Evolutionary conservation across 495 filamentous ascomycete species (phyloP), one percentile per base, ranked within the genome.

Genomic region (Daldinia bambusicola): DNA sequence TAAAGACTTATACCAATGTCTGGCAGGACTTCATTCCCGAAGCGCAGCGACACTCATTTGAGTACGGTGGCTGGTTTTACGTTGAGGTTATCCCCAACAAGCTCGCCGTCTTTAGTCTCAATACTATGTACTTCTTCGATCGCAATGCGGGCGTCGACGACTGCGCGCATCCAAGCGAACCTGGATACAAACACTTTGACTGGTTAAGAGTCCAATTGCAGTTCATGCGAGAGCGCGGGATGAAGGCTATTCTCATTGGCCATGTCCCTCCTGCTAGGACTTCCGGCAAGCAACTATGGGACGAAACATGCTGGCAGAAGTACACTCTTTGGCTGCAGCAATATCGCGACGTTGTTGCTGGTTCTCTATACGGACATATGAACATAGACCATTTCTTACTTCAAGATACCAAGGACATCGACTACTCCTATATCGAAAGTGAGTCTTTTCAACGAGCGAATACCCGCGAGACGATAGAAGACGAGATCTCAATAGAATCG

Each of bases 321-420:
- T 99, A 97, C 79, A 91, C 94, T 0, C 82, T 98, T 2, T 98
- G 93, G 93, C 78, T 94, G 70, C 84, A 88, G 73, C 92, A 93
- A 73, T 99, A 93, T 74, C 91, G 96, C 38, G 95, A 99, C 78
- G 89, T 99, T 10, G 82, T 99, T 10, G 86, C 93, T 38, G 87
- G 87, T 6, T 88, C 88, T 14, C 62, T 95, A 14, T 99, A 92
- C 71, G 95, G 95, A 1, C 95, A 99, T 76, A 98, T 99, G 94
- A 99, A 99, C 75, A 91, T 97, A 67, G 95, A 99, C 74, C 95
- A 99, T 76, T 99, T 98, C 80, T 87, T 98, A 74, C 80, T 99
- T 8, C 94, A 97, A 74, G 95, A 98, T 80, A 91, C 87, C 65
- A 81, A 91, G 10, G 86, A 97, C 13, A 84, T 98, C 50, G 82